These are phyloP conservation scores for Saccharomyces hybrid DNA, from an alignment of 1,139 yeast genomes.

Conservation along the genomic window DNA sequence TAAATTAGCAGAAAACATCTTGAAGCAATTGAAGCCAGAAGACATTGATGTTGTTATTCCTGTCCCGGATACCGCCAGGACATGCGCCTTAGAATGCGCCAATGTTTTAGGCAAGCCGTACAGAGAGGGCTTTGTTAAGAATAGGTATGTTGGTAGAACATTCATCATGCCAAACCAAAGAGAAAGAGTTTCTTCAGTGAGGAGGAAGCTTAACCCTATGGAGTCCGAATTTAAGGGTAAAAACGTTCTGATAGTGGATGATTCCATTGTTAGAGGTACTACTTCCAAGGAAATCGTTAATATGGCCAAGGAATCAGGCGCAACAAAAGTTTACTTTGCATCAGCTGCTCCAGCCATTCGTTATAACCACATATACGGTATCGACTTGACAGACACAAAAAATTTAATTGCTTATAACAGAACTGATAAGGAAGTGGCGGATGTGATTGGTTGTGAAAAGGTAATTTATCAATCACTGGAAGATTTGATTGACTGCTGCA, in stretches of 20 bases:
- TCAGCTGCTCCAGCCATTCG: conserved; percentile 97
- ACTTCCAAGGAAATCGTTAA: conserved; percentile 92
- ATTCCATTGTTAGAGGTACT: conserved; percentile 95
- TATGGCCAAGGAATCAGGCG: conserved; percentile 98
- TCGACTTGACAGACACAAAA: conserved; percentile 90
- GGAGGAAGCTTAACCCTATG: conserved; percentile 95
- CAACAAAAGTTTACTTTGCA: conserved; percentile 85
- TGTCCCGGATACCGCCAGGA: conserved; percentile 95
- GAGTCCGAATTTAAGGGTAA: conserved; percentile 80
- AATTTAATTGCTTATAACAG: conserved; percentile 86
- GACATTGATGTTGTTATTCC: conserved; percentile 93
- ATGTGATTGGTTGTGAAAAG: conserved; percentile 79
- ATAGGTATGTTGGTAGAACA: conserved; percentile 94
- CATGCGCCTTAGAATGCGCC: conserved; percentile 90
- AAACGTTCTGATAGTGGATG: conserved; percentile 89
- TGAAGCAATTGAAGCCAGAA: conserved; percentile 40
- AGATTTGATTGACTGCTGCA: conserved; percentile 77
- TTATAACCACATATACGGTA: conserved; percentile 92
- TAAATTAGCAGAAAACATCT: conserved; percentile 70
- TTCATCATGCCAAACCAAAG: conserved; percentile 98
- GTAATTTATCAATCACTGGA: conserved; percentile 82
- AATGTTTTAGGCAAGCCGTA: conserved; percentile 73
- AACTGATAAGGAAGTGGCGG: conserved; percentile 63
- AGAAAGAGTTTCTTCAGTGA: conserved; percentile 87
- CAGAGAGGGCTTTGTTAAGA: conserved; percentile 95